phyloP scores from a whole-genome alignment of 2,329 filamentous ascomycete genomes.

The Claviceps quebecensis region DNA sequence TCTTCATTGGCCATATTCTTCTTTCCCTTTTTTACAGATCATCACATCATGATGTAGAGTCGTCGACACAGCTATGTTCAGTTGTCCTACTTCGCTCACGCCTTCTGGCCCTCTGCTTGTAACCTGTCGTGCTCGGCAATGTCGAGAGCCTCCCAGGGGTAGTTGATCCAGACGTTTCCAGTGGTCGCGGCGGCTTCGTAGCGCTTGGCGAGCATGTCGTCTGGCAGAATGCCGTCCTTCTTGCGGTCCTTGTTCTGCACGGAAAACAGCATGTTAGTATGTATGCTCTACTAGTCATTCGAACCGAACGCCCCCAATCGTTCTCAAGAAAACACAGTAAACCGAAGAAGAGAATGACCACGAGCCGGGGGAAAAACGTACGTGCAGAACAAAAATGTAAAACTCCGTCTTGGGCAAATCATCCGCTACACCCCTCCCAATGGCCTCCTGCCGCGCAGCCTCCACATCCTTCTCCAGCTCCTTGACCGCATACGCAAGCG shows the following conservation, averaged over 20 bases:
- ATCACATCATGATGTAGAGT: not conserved
- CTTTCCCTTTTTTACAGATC: not conserved
- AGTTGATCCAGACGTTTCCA: slow-evolving; percentile 95
- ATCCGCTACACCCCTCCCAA: slow-evolving; percentile 57
- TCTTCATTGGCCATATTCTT: not conserved
- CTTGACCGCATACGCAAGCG: slow-evolving; percentile 82
- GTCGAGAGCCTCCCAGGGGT: slow-evolving; percentile 92
- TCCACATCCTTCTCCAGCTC: slow-evolving; percentile 94
- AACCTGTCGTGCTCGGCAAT: slow-evolving; percentile 81
- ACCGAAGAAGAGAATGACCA: not conserved
- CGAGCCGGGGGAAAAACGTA: slow-evolving; percentile 29
- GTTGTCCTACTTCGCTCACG: not conserved
- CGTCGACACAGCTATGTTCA: not conserved
- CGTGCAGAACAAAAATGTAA: slow-evolving; percentile 88
- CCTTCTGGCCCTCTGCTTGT: slow-evolving; percentile 32
- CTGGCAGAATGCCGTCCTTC: slow-evolving; percentile 79
- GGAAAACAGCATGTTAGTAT: not conserved
- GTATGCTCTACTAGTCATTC: not conserved
- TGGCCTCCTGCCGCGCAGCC: slow-evolving; percentile 53
- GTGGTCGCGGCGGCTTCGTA: slow-evolving; percentile 83
- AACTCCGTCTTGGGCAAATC: slow-evolving; percentile 63
- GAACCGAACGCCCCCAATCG: not conserved
- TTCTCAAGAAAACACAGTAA: not conserved
- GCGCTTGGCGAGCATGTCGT: slow-evolving; percentile 59
- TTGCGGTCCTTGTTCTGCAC: slow-evolving; percentile 84